Evolutionary conservation across 805 yeast genomes (phyloP).

Genomic region (Saturnispora sanitii): DNA sequence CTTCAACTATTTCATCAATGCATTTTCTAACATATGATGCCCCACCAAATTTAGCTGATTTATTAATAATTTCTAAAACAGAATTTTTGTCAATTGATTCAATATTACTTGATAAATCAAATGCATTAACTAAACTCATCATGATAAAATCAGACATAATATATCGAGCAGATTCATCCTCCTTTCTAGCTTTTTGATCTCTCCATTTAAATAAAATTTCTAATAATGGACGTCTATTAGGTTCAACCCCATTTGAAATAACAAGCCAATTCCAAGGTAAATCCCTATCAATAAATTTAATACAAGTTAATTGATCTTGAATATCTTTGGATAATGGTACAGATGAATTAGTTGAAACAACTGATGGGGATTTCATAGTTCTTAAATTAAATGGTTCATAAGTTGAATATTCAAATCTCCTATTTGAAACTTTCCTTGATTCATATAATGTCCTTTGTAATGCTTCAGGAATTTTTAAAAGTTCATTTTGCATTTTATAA

Average conservation of each 20-base stretch:
- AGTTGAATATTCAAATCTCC: constrained; percentile 73
- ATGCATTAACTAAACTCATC: constrained; percentile 38
- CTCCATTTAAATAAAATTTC: constrained; percentile 72
- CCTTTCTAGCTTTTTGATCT: constrained; percentile 59
- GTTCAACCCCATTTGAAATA: constrained; percentile 54
- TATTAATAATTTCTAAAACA: constrained; percentile 39
- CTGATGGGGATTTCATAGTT: constrained; percentile 15
- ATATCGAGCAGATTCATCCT: constrained; percentile 78
- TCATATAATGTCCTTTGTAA: constrained; percentile 57
- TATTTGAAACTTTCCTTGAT: constrained; percentile 68
- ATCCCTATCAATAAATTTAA: constrained; percentile 34
- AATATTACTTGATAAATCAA: constrained; percentile 24
- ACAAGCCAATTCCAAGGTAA: constrained; percentile 59
- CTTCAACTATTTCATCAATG: constrained; percentile 47
- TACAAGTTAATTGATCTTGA: constrained; percentile 31
- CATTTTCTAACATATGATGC: constrained; percentile 37
- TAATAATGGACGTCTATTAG: constrained; percentile 43
- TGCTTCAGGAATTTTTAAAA: constrained; percentile 36
- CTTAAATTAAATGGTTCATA: constrained; percentile 37
- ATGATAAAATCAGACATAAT: constrained; percentile 77
- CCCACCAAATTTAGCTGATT: constrained; percentile 37
- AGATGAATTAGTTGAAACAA: constrained; percentile 23
- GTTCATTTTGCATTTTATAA: constrained; percentile 57
- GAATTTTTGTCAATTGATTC: constrained; percentile 46
- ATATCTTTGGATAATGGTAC: constrained; percentile 21